A percentile compares a stretch with the other conserved stretches of the same genome.
These are phyloP conservation scores for Lecanicillium sp. DNA, from an alignment of 2,329 filamentous ascomycete genomes.

Conservation along the genomic window DNA sequence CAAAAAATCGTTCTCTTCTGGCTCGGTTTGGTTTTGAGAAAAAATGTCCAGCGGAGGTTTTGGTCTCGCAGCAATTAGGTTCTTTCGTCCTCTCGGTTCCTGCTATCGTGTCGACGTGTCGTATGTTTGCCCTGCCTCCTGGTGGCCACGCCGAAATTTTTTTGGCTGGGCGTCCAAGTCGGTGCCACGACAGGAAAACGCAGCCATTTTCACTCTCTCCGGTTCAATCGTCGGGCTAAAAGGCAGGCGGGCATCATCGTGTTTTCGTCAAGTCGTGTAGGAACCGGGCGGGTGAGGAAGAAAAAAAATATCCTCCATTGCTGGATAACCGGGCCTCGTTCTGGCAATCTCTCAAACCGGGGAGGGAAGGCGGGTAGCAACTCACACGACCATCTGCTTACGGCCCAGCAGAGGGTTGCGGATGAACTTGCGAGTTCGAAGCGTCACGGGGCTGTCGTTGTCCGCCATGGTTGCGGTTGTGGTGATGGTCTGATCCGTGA, in stretches of 20 bases:
- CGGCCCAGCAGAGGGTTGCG: conserved; percentile 97
- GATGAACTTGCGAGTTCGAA: conserved; percentile 99
- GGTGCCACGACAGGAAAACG: no score
- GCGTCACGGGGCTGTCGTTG: conserved; percentile 66
- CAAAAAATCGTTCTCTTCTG: conserved; percentile 1
- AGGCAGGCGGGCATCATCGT: no score
- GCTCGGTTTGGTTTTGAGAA: neutral
- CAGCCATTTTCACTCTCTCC: no score
- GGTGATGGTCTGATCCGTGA: conserved; percentile 17
- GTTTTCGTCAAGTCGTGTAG: no score
- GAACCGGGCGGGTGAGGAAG: neutral
- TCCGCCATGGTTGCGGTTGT: conserved; percentile 76
- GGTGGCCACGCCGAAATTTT: no score
- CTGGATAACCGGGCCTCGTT: no score
- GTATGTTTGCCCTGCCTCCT: no score
- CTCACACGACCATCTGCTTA: conserved; percentile 99
- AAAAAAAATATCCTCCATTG: no score
- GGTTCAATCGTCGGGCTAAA: no score
- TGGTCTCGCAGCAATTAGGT: neutral
- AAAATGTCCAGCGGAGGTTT: neutral
- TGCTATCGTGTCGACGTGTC: neutral
- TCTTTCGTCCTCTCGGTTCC: neutral
- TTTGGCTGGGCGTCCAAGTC: no score
- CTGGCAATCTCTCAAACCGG: neutral
- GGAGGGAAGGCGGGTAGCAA: conserved; percentile 25